Evolutionary conservation across 1,284 basidiomycete species (phyloP).

Genomic region (Rhodotorula sp.): DNA sequence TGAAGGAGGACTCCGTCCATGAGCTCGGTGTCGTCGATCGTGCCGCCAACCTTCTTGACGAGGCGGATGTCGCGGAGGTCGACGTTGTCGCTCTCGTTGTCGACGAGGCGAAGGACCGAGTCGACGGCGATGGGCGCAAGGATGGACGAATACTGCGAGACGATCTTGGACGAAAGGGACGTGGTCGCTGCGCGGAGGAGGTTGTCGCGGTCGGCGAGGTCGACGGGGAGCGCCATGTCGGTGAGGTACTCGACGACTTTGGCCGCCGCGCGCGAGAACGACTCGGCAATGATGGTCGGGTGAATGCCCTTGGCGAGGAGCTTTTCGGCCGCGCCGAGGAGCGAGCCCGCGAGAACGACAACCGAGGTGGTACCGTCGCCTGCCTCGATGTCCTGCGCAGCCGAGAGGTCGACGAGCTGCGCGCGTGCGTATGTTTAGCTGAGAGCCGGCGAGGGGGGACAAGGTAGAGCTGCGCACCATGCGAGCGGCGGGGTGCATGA

Average conservation of each 20-base stretch:
- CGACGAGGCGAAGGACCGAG: slow-evolving; percentile 88
- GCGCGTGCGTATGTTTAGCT: slow-evolving; percentile 13
- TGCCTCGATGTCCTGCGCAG: slow-evolving; percentile 97
- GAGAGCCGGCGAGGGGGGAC: slow-evolving; percentile 26
- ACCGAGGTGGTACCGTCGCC: slow-evolving; percentile 99
- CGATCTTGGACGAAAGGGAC: slow-evolving; percentile 98
- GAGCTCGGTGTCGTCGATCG: slow-evolving; percentile 98
- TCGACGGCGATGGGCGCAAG: slow-evolving; percentile 95
- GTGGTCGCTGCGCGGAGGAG: slow-evolving; percentile 92
- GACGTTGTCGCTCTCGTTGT: slow-evolving; percentile 72
- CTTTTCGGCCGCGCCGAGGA: slow-evolving; percentile 94
- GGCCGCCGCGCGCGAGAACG: slow-evolving; percentile 86
- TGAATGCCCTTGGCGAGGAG: slow-evolving; percentile 95
- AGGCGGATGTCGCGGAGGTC: slow-evolving; percentile 95
- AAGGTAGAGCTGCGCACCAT: slow-evolving; percentile 64
- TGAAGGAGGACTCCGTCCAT: slow-evolving; percentile 88
- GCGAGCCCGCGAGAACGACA: slow-evolving; percentile 90
- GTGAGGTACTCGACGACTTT: slow-evolving; percentile 94
- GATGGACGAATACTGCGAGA: slow-evolving; percentile 97
- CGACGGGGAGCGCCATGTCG: slow-evolving; percentile 89
- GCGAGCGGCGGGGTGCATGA: slow-evolving; percentile 95
- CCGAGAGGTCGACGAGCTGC: slow-evolving; percentile 93
- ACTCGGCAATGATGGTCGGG: slow-evolving; percentile 95
- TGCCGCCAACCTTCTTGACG: slow-evolving; percentile 98
- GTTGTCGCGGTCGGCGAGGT: slow-evolving; percentile 82